Conservation (phyloP, 352 stramenopile species). For the Phytopythium helicoides region DNA sequence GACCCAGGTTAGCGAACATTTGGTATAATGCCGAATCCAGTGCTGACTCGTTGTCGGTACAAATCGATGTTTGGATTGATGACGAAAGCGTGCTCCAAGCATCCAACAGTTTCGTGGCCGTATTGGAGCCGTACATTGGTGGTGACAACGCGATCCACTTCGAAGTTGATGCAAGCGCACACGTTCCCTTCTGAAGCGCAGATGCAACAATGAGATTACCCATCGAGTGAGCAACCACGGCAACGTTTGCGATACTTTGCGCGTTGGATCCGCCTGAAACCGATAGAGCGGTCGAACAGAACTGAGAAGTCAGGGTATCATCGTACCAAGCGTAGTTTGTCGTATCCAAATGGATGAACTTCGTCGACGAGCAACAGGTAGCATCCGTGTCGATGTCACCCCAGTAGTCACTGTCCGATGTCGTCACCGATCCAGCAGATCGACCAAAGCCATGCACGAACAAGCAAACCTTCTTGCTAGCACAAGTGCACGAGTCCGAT, state of each 20-base stretch:
- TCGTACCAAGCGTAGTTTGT: constrained; percentile 19
- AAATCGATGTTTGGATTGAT: constrained; percentile 11
- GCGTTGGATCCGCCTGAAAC: constrained; percentile 7
- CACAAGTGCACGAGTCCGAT: constrained; percentile 10
- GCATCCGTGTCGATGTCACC: constrained; percentile 19
- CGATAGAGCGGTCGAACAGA: constrained; percentile 16
- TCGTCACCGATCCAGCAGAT: constrained; percentile 3
- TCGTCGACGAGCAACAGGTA: constrained; percentile 30
- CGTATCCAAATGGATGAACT: constrained; percentile 30
- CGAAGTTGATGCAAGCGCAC: constrained; percentile 18
- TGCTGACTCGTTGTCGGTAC: constrained; percentile 6
- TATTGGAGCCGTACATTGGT: constrained; percentile 31
- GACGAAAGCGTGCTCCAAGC: constrained; percentile 13
- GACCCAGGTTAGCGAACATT: too few species aligned
- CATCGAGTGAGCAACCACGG: constrained; percentile 46
- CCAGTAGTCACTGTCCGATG: constrained; percentile 16
- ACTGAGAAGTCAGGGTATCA: constrained; percentile 11
- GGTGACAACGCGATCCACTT: constrained; percentile 41
- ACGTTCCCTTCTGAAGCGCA: constrained; percentile 23
- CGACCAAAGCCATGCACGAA: constrained; percentile 27
- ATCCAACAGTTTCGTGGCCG: constrained; percentile 9
- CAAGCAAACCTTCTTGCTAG: constrained; percentile 22
- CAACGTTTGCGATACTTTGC: constrained; percentile 17
- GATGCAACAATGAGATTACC: constrained; percentile 35
- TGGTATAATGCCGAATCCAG: constrained; percentile 11